Evolutionary conservation across 345 rosid genomes (phyloP).

Genomic region (Murraya koenigii): DNA sequence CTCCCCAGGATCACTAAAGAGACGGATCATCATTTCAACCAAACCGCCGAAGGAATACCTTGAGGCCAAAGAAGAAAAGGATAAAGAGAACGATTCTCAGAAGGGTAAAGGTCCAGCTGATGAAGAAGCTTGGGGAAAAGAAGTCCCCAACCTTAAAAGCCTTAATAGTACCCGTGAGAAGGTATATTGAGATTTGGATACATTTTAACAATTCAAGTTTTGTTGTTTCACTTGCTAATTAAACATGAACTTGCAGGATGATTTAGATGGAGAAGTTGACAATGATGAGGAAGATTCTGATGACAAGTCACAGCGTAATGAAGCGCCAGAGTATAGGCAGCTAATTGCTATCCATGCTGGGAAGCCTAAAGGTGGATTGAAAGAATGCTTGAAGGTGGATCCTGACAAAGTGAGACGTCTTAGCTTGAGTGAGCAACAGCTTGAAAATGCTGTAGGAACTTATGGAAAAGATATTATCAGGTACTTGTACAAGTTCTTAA

Average conservation of each 20-base stretch:
- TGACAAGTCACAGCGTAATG: conserved; percentile 34
- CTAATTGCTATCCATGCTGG: conserved; percentile 55
- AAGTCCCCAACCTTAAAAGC: conserved; percentile 48
- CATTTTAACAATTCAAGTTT: neutral
- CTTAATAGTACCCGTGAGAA: conserved; percentile 22
- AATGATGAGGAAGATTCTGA: conserved; percentile 33
- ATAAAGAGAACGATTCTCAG: conserved; percentile 34
- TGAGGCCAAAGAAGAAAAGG: conserved; percentile 40
- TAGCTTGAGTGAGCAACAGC: conserved; percentile 63
- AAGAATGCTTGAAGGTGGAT: conserved; percentile 47
- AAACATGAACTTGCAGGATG: conserved; percentile 36
- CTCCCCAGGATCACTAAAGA: conserved; percentile 68
- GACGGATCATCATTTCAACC: conserved; percentile 75
- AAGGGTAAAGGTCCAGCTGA: conserved; percentile 46
- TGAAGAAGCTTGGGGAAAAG: conserved; percentile 84
- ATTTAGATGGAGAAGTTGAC: conserved; percentile 31
- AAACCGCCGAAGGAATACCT: conserved; percentile 94
- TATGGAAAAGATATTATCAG: conserved; percentile 51
- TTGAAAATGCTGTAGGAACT: conserved; percentile 45
- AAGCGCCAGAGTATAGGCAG: conserved; percentile 38
- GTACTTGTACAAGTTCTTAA: conserved; percentile 20
- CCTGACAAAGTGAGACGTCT: conserved; percentile 60
- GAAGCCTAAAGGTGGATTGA: conserved; percentile 60
- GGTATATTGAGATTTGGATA: conserved; percentile 28
- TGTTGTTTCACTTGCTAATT: conserved; percentile 15